Evolutionary conservation across 106 monocot species (phyloP).

Genomic region (Dendrobium chrysotoxum): DNA sequence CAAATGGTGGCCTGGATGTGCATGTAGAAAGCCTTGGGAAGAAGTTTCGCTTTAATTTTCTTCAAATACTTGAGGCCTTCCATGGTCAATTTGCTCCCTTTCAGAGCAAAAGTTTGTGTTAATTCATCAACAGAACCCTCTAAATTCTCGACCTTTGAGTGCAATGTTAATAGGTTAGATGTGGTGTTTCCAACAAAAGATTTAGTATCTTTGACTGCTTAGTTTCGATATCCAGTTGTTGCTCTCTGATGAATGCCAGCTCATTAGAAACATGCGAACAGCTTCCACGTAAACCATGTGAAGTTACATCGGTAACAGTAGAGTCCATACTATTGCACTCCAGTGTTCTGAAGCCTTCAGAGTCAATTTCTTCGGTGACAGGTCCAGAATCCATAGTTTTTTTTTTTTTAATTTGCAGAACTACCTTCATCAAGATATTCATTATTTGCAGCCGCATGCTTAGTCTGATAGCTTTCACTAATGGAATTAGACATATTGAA

Average conservation of each 20-base stretch:
- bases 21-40: constrained; percentile 51
- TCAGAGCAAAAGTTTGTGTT: constrained; percentile 24
- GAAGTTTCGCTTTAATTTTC: constrained; percentile 40
- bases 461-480: constrained; percentile 63
- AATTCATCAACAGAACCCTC: constrained; percentile 59
- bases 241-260: constrained; percentile 37
- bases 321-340: constrained; percentile 42
- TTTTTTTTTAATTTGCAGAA: constrained; percentile 21
- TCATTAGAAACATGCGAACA: constrained; percentile 47
- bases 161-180: constrained; percentile 54
- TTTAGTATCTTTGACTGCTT: constrained; percentile 48
- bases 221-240: constrained; percentile 50
- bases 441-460: constrained; percentile 36
- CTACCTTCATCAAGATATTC: constrained; percentile 25
- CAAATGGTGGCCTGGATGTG: constrained; percentile 52
- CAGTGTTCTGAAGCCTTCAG: constrained; percentile 14
- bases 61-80: constrained; percentile 29
- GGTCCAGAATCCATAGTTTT: constrained; percentile 8
- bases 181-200: constrained; percentile 52
- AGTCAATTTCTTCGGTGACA: constrained; percentile 12
- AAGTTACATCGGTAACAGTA: constrained; percentile 33
- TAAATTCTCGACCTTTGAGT: constrained; percentile 60
- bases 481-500: constrained; percentile 48
- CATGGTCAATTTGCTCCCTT: constrained; percentile 19
- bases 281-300: constrained; percentile 26